phyloP scores from a whole-genome alignment of 345 rosid genomes.

The Murraya koenigii region DNA sequence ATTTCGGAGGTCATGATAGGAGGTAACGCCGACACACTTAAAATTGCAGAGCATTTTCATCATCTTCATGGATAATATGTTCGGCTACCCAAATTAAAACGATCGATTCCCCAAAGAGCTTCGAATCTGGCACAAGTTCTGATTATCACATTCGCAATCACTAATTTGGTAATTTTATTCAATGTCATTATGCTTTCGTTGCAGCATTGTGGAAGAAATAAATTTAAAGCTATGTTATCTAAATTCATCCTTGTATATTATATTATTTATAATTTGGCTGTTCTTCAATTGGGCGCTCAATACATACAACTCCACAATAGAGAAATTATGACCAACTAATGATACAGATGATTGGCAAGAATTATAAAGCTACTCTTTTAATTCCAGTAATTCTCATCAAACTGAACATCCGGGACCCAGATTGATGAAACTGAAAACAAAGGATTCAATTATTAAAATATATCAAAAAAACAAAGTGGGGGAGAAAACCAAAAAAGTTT shows the following conservation, averaged over 20 bases:
- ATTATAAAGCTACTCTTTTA: not conserved
- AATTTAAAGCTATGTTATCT: not conserved
- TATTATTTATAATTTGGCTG: too few relatives aligned
- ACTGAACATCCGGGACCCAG: not conserved
- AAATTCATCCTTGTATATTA: not conserved
- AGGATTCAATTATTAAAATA: not conserved
- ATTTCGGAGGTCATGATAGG: not conserved
- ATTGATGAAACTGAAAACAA: not conserved
- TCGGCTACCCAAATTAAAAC: not conserved
- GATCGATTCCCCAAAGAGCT: not conserved
- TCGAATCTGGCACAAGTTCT: not conserved
- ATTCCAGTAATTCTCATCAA: slow-evolving; percentile 10
- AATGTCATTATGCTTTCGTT: not conserved
- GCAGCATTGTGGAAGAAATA: not conserved
- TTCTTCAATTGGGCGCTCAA: too few relatives aligned
- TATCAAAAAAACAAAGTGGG: not conserved
- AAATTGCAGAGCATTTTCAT: not conserved
- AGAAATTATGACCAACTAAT: too few relatives aligned
- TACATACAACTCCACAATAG: too few relatives aligned
- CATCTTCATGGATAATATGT: not conserved
- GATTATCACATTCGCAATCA: not conserved
- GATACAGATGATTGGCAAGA: not conserved
- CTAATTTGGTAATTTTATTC: too few relatives aligned
- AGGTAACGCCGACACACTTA: not conserved
- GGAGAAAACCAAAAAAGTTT: not conserved